Base-by-base conservation (phyloP, 106 monocot genomes). In the Allium fistulosum region DNA sequence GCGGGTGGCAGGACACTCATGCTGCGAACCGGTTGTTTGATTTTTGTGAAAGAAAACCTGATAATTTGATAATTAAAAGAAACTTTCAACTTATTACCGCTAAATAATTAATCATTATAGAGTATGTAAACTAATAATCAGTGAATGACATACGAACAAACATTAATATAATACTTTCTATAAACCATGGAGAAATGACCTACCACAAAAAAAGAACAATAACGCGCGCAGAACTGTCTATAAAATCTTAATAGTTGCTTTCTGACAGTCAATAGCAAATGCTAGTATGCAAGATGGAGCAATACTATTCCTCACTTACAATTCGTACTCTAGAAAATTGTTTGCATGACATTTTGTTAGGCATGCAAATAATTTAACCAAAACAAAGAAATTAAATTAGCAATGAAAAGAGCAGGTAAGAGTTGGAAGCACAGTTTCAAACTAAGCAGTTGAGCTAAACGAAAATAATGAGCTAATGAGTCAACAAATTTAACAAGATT, bases 331-430 rank as follows among this genome's bases (percentile, higher is more conserved):
- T 12, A 55, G 15, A 55, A 55, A 55, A 11, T 12, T 12, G 53
- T 55, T 55, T 55, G 13, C 37, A 37, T 37, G 37, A 37, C 37
- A 37, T 15, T 57, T 57, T 57, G 13, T 57, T 57, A 17, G 6
- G 1, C 12, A 2, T 60, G 17, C 59, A 60, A 11, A 55, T 55
- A 11, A 12, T 11, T 12, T 55, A 15, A 15, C 15, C 13, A 55
- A 12, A 15, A 55, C 15, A 12, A 55, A 55, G 53, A 11, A 12
- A 12, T 55, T 12, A 55, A 12, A 55, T 55, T 55, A 55, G 53
- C 26, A 17, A 45, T 49, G 51, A 13, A 66, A 9, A 52, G 66
- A 66, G 66, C 66, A 66, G 66, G 50, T 66, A 51, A 8, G 66
- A 66, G 66, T 66, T 17, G 51, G 66, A 66, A 46, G 50, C 49